phyloP scores from a whole-genome alignment of 768 basidiomycete species.

The Panaeolus papilionaceus region DNA sequence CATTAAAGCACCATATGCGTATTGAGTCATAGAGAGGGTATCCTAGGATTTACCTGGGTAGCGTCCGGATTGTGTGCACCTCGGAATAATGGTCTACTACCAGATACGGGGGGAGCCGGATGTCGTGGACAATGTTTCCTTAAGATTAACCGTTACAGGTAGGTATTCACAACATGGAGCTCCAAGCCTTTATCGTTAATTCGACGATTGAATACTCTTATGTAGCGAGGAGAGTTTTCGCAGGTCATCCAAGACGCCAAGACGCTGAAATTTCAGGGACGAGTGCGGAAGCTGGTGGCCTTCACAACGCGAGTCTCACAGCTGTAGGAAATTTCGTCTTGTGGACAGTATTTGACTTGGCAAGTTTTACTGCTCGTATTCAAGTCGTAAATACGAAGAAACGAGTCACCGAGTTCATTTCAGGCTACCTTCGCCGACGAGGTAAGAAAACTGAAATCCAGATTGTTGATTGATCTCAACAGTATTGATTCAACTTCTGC shows the following conservation, averaged over 20 bases:
- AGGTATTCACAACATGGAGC: background rate
- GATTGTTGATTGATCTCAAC: background rate
- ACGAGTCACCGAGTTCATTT: background rate
- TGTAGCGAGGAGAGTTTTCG: background rate
- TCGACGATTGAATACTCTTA: background rate
- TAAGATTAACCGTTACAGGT: background rate
- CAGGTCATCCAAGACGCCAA: constrained; percentile 1
- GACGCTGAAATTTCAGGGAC: background rate
- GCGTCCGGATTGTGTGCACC: background rate
- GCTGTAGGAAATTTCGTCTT: background rate
- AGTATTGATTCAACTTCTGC: no score
- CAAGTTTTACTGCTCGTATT: background rate
- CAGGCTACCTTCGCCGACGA: background rate
- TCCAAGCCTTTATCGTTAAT: background rate
- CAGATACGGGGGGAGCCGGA: background rate
- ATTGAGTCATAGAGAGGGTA: background rate
- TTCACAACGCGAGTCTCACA: background rate
- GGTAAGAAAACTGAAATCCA: background rate
- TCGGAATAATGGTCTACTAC: background rate
- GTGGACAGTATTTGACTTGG: background rate
- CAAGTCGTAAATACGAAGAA: background rate
- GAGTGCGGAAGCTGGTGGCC: background rate
- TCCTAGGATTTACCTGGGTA: background rate
- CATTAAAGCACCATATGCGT: background rate
- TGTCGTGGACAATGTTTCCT: background rate